Evolutionary conservation across 2,329 filamentous ascomycete genomes (phyloP).

Genomic region (Colletotrichum sp.): DNA sequence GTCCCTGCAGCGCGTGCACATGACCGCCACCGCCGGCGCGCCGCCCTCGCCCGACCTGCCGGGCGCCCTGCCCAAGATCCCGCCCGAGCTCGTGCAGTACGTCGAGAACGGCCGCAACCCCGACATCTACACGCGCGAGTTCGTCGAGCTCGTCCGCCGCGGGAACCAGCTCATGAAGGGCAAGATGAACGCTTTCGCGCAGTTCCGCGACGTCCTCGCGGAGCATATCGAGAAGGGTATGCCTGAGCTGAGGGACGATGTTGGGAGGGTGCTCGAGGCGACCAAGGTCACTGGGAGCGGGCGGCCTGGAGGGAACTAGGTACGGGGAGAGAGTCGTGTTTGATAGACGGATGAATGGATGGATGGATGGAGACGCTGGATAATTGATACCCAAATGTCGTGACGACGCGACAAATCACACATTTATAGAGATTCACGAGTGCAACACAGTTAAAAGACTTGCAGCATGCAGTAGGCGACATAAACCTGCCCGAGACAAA

Average conservation of each 20-base stretch:
- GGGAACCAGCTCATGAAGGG: conserved; percentile 72
- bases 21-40: conserved; percentile 40
- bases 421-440: not conserved
- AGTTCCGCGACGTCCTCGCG: conserved; percentile 68
- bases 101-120: conserved; percentile 76
- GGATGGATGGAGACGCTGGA: not conserved
- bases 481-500: not conserved
- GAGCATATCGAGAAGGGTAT: conserved; percentile 61
- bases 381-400: not conserved
- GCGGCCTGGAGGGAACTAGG: not conserved
- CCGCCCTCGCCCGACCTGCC: conserved; percentile 17
- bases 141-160: conserved; percentile 71
- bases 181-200: conserved; percentile 65
- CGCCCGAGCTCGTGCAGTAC: conserved; percentile 69
- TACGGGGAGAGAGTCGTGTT: not conserved
- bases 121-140: conserved; percentile 77
- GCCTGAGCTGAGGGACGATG: conserved; percentile 63
- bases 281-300: conserved; percentile 32
- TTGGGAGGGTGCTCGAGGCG: conserved; percentile 53
- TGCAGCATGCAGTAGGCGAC: not conserved
- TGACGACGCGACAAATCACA: not conserved
- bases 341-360: not conserved
- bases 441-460: not conserved
- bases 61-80: conserved; percentile 54
- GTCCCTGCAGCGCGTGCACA: conserved; percentile 43